Evolutionary conservation across 2,329 filamentous ascomycete species (phyloP).

Genomic region (Fusarium phyllophilum): DNA sequence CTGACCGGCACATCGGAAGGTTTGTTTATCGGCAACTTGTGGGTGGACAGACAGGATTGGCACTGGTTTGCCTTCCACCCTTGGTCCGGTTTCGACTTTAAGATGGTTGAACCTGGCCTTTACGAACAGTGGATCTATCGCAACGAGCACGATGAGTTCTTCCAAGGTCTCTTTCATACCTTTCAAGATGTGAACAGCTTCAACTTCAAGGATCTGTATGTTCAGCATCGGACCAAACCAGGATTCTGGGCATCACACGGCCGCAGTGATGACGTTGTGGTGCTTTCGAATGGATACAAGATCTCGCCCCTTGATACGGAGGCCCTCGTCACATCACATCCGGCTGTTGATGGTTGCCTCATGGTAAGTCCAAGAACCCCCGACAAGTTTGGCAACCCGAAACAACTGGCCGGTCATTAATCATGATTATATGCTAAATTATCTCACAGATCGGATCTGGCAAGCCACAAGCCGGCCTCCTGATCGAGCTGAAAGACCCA

Average conservation of each 20-base stretch:
- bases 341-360: slow-evolving; percentile 41
- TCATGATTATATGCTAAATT: background rate
- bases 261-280: slow-evolving; percentile 45
- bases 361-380: background rate
- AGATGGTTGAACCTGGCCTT: slow-evolving; percentile 43
- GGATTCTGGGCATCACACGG: slow-evolving; percentile 47
- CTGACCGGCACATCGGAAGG: slow-evolving; percentile 49
- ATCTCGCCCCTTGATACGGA: slow-evolving; percentile 46
- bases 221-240: slow-evolving; percentile 40
- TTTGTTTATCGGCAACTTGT: slow-evolving; percentile 48
- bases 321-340: slow-evolving; percentile 41
- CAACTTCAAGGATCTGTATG: slow-evolving; percentile 48
- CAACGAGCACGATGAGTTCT: slow-evolving; percentile 36
- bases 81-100: slow-evolving; percentile 49
- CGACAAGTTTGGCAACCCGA: background rate
- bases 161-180: slow-evolving; percentile 46
- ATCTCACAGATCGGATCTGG: slow-evolving; percentile 20
- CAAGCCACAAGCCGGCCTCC: slow-evolving; percentile 42
- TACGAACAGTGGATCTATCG: slow-evolving; percentile 49
- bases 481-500: slow-evolving; percentile 44
- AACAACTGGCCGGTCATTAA: no score
- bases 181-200: slow-evolving; percentile 43
- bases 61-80: slow-evolving; percentile 49
- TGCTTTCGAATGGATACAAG: slow-evolving; percentile 48
- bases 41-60: slow-evolving; percentile 44